Percentiles rank a stretch among this genome's conserved stretches.
Conservation (phyloP, 192 early-diverging fungal species). For the Obelidium mucronatum region DNA sequence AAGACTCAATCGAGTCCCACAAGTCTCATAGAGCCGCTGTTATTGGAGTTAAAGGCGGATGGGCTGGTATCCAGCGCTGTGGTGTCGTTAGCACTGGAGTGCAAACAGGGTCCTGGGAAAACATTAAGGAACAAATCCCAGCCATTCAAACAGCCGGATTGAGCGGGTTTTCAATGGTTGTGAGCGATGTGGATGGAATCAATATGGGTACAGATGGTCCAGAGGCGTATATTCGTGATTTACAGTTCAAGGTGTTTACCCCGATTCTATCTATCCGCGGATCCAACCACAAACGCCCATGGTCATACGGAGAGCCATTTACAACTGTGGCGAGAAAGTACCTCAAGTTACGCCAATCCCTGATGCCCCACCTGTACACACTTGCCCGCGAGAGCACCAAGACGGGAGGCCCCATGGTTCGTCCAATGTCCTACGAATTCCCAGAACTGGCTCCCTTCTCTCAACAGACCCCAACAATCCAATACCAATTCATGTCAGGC, state of each 20-base stretch:
- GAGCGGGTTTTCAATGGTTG: neutral
- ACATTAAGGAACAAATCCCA: neutral
- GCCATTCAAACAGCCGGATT: constrained; percentile 10
- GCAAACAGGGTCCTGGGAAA: neutral
- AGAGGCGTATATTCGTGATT: constrained; percentile 16
- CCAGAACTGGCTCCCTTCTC: neutral
- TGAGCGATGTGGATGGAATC: constrained; percentile 3
- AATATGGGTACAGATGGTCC: neutral
- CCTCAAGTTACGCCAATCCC: neutral
- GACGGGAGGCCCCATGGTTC: constrained; percentile 8
- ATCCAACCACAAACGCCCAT: neutral
- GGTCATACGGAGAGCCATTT: constrained; percentile 25
- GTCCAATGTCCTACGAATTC: constrained; percentile 15
- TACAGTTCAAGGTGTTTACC: constrained; percentile 23
- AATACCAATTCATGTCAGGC: constrained; percentile 21
- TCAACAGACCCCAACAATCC: constrained; percentile 51
- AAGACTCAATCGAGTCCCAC: neutral
- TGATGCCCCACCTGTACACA: constrained; percentile 16
- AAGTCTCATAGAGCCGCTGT: neutral
- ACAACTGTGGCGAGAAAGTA: constrained; percentile 14
- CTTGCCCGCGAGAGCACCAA: neutral
- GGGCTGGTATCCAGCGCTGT: constrained; percentile 20
- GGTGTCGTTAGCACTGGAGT: neutral
- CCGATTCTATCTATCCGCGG: constrained; percentile 15
- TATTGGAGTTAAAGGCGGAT: neutral